Percentiles rank a stretch among this genome's conserved stretches.
Conservation (phyloP, 2,329 filamentous ascomycete species). For the Ophiostoma triangulosporum region DNA sequence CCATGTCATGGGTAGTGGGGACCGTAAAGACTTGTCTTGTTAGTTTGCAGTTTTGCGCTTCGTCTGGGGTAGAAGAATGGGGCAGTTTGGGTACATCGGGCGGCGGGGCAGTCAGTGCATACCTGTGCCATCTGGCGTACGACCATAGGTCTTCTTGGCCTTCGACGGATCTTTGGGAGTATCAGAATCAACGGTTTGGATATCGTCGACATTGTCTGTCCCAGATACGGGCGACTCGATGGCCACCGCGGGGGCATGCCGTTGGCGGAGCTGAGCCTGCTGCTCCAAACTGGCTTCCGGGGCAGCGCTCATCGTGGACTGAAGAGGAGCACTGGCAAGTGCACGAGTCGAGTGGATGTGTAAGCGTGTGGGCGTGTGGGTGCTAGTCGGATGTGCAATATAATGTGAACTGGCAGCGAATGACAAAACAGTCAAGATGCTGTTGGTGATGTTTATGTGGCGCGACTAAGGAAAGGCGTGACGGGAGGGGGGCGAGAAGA, state of each 20-base stretch:
- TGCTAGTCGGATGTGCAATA: no score
- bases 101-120: constrained; percentile 26
- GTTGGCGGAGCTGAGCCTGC: constrained; percentile 9
- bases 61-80: neutral
- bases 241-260: constrained; percentile 3
- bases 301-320: constrained; percentile 8
- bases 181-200: neutral
- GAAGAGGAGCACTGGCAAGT: neutral
- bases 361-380: no score
- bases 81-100: neutral
- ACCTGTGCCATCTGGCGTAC: constrained; percentile 85
- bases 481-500: neutral
- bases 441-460: neutral
- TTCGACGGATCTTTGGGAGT: constrained; percentile 14
- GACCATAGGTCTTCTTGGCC: constrained; percentile 68
- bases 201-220: neutral
- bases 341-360: neutral
- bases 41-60: neutral
- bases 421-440: neutral
- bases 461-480: neutral
- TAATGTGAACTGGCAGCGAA: no score
- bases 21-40: constrained; percentile 72
- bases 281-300: constrained; percentile 8
- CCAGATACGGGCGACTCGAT: neutral
- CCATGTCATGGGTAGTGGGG: constrained; percentile 96